These are phyloP conservation scores for Cryphonectria naterciae DNA, from an alignment of 2,329 filamentous ascomycete species.

Conservation along the genomic window DNA sequence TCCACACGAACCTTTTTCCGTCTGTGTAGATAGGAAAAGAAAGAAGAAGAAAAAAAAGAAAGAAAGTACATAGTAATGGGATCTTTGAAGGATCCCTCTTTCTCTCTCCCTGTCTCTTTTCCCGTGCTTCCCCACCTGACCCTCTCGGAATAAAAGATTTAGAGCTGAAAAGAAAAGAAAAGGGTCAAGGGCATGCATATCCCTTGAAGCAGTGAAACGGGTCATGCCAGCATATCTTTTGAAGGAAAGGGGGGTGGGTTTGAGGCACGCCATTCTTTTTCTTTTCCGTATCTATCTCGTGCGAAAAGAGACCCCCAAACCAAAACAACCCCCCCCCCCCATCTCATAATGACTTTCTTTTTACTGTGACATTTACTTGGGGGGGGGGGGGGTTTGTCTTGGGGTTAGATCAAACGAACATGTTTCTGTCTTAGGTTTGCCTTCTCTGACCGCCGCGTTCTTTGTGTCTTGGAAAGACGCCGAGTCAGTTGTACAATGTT, in stretches of 20 bases:
- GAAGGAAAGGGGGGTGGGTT: neutral
- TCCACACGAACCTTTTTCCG: slow-evolving; percentile 1
- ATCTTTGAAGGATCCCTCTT: neutral
- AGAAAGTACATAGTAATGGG: neutral
- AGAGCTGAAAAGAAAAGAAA: slow-evolving; percentile 12
- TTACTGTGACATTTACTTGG: neutral
- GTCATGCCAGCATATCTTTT: slow-evolving; percentile 18
- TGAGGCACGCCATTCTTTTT: neutral
- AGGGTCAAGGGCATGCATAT: slow-evolving; percentile 20
- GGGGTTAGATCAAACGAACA: too few species aligned
- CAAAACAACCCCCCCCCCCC: neutral
- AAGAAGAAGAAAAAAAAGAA: too few species aligned
- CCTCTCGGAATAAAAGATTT: neutral
- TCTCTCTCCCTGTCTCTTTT: neutral
- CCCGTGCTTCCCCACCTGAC: neutral
- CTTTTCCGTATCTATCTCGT: neutral
- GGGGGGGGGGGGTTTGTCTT: too few species aligned
- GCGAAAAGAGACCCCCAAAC: neutral
- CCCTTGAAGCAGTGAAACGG: slow-evolving; percentile 21
- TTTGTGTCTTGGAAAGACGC: too few species aligned
- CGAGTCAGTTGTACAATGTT: neutral
- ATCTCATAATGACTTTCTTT: neutral
- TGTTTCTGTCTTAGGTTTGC: too few species aligned
- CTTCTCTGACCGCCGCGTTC: too few species aligned
- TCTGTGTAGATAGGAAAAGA: slow-evolving; percentile 18